phyloP scores from a whole-genome alignment of 169 alveolate species.

The Perkinsus marinus region DNA sequence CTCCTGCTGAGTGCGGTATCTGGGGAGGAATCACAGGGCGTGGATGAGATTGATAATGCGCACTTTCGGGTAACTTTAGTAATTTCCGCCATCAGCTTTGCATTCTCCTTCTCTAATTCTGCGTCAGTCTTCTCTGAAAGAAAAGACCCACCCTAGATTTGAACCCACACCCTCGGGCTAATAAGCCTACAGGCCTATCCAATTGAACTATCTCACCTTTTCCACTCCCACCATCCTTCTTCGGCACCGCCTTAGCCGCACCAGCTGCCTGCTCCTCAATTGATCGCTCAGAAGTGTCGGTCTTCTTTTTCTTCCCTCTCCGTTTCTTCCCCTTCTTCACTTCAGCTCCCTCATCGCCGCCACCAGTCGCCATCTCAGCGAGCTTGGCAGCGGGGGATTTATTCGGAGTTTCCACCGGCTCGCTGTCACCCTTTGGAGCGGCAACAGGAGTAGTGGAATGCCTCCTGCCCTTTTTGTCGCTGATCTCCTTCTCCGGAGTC shows the following conservation, averaged over 20 bases:
- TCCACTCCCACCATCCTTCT: background rate
- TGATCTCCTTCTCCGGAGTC: background rate
- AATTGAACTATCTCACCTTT: background rate
- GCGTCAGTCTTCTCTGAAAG: background rate
- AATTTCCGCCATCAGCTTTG: background rate
- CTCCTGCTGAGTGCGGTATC: background rate
- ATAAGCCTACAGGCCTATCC: background rate
- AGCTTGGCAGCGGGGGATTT: background rate
- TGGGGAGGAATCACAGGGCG: background rate
- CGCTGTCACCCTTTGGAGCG: background rate
- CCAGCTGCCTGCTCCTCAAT: background rate
- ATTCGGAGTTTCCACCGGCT: background rate
- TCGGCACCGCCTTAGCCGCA: background rate
- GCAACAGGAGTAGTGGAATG: background rate
- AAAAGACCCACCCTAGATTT: background rate
- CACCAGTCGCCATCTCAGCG: background rate
- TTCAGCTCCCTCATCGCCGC: background rate
- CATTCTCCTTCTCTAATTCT: background rate
- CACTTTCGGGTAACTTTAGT: background rate
- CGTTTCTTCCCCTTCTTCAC: background rate
- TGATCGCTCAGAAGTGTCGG: too few species aligned
- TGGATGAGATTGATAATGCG: background rate
- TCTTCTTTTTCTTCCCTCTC: too few species aligned
- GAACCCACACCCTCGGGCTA: background rate
- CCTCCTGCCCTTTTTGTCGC: background rate